Evolutionary conservation across 306 rosid genomes (phyloP), one percentile per base, ranked within the genome.

Genomic region (Lupinus albus): DNA sequence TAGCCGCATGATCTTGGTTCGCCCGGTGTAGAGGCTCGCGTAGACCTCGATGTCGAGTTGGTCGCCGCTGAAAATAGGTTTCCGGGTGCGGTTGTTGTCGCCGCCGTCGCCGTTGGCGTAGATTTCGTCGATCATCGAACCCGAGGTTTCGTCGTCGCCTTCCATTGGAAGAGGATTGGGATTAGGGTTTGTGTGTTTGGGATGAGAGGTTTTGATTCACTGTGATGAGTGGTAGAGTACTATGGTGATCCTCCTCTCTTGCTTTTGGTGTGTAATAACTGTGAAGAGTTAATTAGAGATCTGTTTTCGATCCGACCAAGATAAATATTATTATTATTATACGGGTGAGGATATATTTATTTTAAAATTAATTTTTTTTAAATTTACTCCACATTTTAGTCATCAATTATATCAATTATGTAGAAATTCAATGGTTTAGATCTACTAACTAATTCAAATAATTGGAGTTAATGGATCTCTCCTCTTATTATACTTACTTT

Each of bases 1-100:
- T 4, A 94, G 85, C 28, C 97, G 87, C 76, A 75, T 45, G 80
- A 91, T 87, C 92, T 94, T 94, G 5, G 99, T 88, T 0, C 96
- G 87, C 2, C 97, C 97, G 2, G 86, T 39, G 75, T 94, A 94
- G n/a, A 86, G 95, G 63, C 83, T 74, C 2, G 92, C 95, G 70
- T 86, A 94, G 0, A 97, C 99, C 67, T 94, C 97, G 74, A 94
- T 64, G 75, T 94, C 99, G 53, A 94, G 95, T 50, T 88, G 97
- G 78, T 94, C 99, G 32, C 97, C 96, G 79, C 92, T 91, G 44
- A 88, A 79, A 68, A 91, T 87, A 3, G 95, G 90, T 1, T 91
- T 69, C 7, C 71, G 81, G 70, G 49, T 79, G 13, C 83, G 92
- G 48, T 82, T 79, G 33, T 82, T 81, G 44, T 45, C 74, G 11